Evolutionary conservation across 768 basidiomycete species (phyloP), one percentile per base, ranked within the genome.

Genomic region (Sporobolomyces phaffii): DNA sequence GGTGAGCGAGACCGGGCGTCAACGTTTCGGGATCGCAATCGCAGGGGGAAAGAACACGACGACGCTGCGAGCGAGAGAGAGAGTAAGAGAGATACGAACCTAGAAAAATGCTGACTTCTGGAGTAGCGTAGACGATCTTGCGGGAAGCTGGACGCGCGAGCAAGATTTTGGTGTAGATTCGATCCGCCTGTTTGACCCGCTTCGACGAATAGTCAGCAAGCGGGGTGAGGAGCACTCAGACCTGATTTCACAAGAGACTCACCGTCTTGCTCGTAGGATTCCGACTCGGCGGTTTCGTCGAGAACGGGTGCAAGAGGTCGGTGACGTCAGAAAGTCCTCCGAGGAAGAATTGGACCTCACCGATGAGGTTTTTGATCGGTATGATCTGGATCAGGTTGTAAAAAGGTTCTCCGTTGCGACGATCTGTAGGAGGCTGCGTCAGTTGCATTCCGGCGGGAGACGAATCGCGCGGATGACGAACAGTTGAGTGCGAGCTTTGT

Each of bases 401-500:
- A 31, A 58, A 58, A 3, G 56, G 56, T 45, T 58, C 56, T 31
- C 56, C 56, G 22, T 58, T 45, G 7, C 43, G 56, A 47, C 56
- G 56, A 45, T 58, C 56, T 58, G 56, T 44, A 4, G 22, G 31
- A 17, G 50, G 18, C 20, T 3, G 38, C 34, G 29, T 38, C 9
- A 38, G 52, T 10, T 6, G 22, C 9, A 6, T 5, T 34, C 24
- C 6, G 20, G 22, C 9, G 52, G 24, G 24, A 28, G 52, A 13
- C 14, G 43, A 45, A 33, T 5, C 29, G 31, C 29, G 24, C 26
- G n/a, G n/a, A n/a, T n/a, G n/a, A 54, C 50, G 44, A 18, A 64
- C 69, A 70, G 52, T 70, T 65, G 36, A 70, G 45, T 5, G 60
- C 15, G 24, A 65, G 61, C 17, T 48, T 56, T 7, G 69, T 70